Percentiles rank a stretch among this genome's conserved stretches.
phyloP scores from a whole-genome alignment of 352 stramenopile genomes.

The Thraustochytrium sp. region DNA sequence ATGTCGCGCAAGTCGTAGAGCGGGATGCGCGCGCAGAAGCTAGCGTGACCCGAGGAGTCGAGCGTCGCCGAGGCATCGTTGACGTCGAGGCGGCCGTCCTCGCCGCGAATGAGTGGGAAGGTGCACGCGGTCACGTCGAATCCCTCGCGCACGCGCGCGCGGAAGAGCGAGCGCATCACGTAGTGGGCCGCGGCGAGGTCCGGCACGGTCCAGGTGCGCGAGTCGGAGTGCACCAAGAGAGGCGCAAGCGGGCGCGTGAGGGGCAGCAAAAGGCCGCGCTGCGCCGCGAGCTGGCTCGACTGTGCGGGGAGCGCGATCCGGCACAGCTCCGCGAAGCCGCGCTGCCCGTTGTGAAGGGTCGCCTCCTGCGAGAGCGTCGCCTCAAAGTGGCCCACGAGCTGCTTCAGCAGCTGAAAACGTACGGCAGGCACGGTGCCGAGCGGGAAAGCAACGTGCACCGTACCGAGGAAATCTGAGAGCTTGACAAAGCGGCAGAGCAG shows the following conservation, averaged over 20 bases:
- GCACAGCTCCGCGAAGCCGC: not conserved
- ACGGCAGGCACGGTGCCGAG: not conserved
- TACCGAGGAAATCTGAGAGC: not conserved
- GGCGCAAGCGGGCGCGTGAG: not conserved
- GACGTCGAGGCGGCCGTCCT: not conserved
- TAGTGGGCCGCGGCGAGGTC: not conserved
- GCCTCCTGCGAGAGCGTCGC: not conserved
- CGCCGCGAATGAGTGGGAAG: not conserved
- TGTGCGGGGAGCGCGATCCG: not conserved
- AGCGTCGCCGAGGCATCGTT: not conserved
- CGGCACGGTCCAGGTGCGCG: not conserved
- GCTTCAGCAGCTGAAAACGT: not conserved
- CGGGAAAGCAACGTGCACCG: not conserved
- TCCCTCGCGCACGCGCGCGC: not conserved
- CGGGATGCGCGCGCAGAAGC: slow-evolving; percentile 16
- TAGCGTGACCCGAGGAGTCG: not conserved
- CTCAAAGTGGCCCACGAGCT: not conserved
- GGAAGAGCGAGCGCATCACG: not conserved
- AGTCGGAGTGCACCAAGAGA: not conserved
- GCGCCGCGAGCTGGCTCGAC: not conserved
- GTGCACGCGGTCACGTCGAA: not conserved
- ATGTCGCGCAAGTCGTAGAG: not conserved
- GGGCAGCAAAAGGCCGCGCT: not conserved
- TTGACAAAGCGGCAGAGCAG: not conserved
- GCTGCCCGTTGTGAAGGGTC: not conserved